Base-by-base conservation (phyloP, 1,139 yeast species). In the Pichia sp. region DNA sequence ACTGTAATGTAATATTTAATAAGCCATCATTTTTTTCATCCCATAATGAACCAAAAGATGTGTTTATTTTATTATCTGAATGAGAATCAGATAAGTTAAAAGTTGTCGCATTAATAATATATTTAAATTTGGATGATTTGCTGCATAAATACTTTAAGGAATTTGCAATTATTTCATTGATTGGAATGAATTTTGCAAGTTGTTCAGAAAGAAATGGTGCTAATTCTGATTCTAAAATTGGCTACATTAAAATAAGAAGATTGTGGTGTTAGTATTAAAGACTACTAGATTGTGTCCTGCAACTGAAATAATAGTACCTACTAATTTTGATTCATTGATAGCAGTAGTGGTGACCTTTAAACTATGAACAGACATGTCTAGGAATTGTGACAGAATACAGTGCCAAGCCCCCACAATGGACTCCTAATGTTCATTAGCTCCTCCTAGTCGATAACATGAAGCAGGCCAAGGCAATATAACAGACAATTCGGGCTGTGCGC, bases 31-130 rank as follows among this genome's bases (percentile, higher is more conserved):
- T 63, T 18, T 56, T 50, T 19, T 53, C 49, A 44, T 67, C 64
- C 71, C 72, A 68, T 15, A 61, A 48, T 1, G 69, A 59, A 11
- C 71, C 72, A 29, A 66, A 50, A 7, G 55, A 42, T 27, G 59
- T 56, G 2, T 55, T 47, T 21, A 67, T 47, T n/a, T 48, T 42
- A 15, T 50, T 43, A 21, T 54, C 50, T 3, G 48, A 13, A 5
- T n/a, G 7, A 7, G 16, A 14, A 10, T 45, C 43, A 10, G 43
- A 38, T 11, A 39, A 40, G 4, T 30, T 33, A 14, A 58, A 45
- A 6, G 49, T 31, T 13, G 50, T 60, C 3, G 60, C 43, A 10
- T 55, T 56, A 3, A 63, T 57, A 7, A 66, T 41, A 45, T 63
- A 66, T 42, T 66, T 66, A 46, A 59, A 66, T 34, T 54, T 59